A percentile compares a stretch with the other conserved stretches of the same genome.
phyloP scores from a whole-genome alignment of 768 basidiomycete genomes.

The Kwoniella europaea region DNA sequence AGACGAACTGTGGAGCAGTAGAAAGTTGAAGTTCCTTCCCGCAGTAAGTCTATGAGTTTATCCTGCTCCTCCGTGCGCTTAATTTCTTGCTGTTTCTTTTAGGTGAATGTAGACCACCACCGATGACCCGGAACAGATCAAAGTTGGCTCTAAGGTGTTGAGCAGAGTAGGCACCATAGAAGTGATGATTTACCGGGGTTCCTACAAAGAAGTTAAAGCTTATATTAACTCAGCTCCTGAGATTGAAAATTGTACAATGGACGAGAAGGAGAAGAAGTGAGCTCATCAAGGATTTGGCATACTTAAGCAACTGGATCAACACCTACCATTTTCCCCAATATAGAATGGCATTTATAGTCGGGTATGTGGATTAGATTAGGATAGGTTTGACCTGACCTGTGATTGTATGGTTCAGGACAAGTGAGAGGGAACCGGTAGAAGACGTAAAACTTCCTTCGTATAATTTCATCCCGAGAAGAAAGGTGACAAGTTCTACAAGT shows the following conservation, averaged over 20 bases:
- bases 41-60: not conserved
- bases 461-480: not conserved
- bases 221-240: no score
- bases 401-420: not conserved
- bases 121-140: not conserved
- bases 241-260: not conserved
- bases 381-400: no score
- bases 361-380: not conserved
- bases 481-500: not conserved
- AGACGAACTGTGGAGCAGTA: not conserved
- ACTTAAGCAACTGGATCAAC: not conserved
- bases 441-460: not conserved
- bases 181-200: no score
- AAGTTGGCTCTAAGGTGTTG: not conserved
- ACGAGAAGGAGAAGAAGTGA: constrained; percentile 4
- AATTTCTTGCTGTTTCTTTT: no score
- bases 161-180: not conserved
- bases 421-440: not conserved
- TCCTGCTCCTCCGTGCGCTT: no score
- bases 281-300: not conserved
- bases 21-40: not conserved
- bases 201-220: no score
- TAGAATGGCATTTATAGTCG: not conserved
- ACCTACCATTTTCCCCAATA: not conserved
- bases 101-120: constrained; percentile 4